Evolutionary conservation across 805 yeast genomes (phyloP), one percentile per base, ranked within the genome.

Genomic region (Yamadazyma tumulicola): DNA sequence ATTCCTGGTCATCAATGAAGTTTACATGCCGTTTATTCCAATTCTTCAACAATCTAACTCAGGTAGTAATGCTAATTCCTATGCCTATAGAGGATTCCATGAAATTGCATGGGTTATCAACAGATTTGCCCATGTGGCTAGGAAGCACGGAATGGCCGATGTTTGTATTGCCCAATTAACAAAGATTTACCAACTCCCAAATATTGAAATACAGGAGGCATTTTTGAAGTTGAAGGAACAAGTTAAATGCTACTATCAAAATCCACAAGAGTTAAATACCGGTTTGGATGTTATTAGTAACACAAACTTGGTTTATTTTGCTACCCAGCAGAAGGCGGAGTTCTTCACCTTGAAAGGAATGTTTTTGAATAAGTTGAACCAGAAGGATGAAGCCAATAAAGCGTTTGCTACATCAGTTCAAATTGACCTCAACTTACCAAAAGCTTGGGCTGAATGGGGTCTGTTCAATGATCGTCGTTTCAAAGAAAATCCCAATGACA

Each of bases 381-480:
- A 86, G 29, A 79, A 80, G 45, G 97, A 91, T 40, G 97, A 91
- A 50, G 97, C 99, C 10, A 89, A 93, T 54, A 95, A 93, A 55
- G 96, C 96, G 0, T 93, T 93, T 66, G 96, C 97, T 1, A 86
- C 97, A 2, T 96, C 98, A 1, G 97, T 93, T 13, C 97, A 93
- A 58, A 80, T 93, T 38, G 98, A 94, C 52, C 73, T 91, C 47
- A 87, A 89, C 50, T 61, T 93, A 30, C 96, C 97, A 1, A 91
- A 93, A 57, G 97, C 98, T 0, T 93, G 99, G 99, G 97, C 97
- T 3, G 97, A 94, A 56, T 93, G 99, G 99, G 99, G 98, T 41
- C 79, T 81, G 55, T 93, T 87, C 64, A 89, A 89, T 54, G 98
- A 93, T 48, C 76, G 81, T 19, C 70, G 96, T 26, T 80, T 87